These are phyloP conservation scores for Spergularia azorica DNA, from an alignment of 179 eudicot genomes.

Conservation along the genomic window DNA sequence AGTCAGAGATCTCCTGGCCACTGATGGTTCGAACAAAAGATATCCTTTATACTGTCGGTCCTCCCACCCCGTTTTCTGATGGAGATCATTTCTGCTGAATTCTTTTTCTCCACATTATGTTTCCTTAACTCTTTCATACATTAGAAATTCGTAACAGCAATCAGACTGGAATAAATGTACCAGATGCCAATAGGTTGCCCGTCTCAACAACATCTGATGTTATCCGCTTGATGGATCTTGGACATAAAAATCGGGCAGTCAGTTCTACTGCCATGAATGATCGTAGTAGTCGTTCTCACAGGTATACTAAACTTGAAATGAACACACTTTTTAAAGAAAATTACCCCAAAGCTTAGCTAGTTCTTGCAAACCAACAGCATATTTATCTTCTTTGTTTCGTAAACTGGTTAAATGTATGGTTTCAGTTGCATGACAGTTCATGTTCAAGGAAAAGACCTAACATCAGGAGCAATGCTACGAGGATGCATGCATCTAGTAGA, in stretches of 20 bases:
- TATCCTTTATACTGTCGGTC: slow-evolving; percentile 62
- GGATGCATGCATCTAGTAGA: slow-evolving; percentile 99
- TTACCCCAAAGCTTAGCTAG: not conserved
- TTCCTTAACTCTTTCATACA: slow-evolving; percentile 64
- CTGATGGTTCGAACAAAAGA: slow-evolving; percentile 84
- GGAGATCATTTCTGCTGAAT: not conserved
- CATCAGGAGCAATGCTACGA: slow-evolving; percentile 76
- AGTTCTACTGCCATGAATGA: slow-evolving; percentile 98
- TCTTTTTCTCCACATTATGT: not conserved
- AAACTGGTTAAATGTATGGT: slow-evolving; percentile 12
- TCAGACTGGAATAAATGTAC: slow-evolving; percentile 87
- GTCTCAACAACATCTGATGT: slow-evolving; percentile 86
- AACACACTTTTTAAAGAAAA: not conserved
- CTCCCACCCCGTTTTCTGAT: not conserved
- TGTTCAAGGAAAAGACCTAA: slow-evolving; percentile 93
- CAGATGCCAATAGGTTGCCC: slow-evolving; percentile 84
- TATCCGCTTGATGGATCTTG: slow-evolving; percentile 78
- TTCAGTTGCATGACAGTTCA: slow-evolving; percentile 96
- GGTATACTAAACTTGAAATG: slow-evolving; percentile 40
- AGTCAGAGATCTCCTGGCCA: slow-evolving; percentile 94
- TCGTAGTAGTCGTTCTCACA: slow-evolving; percentile 99
- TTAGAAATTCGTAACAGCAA: slow-evolving; percentile 92
- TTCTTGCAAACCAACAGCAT: not conserved
- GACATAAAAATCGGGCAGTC: slow-evolving; percentile 87
- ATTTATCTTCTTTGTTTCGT: not conserved